Evolutionary conservation across 441 rosid species (phyloP), one percentile per base, ranked within the genome.

Genomic region (Jatropha podagrica): DNA sequence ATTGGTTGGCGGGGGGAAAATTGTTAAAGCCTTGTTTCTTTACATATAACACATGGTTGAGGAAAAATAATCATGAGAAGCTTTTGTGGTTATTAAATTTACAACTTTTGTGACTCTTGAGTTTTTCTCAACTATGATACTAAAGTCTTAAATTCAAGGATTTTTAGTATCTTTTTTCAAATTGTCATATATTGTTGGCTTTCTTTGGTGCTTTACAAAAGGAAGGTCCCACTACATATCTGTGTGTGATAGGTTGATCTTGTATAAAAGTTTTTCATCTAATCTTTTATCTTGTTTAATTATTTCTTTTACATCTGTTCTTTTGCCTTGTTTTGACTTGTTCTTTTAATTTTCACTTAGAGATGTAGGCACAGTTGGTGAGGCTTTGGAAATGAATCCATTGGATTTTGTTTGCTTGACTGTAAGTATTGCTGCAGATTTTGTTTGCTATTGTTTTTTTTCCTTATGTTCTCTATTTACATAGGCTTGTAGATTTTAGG

Each of bases 311-410:
- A 7, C 42, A 51, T 68, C 20, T 49, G 20, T 48, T 51, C n/a
- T 49, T 41, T 54, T 55, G 27, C 46, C 56, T 49, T 49, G 15
- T 52, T 23, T 20, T 69, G 46, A 41, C 62, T 17, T 32, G 56
- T n/a, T 62, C 37, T 61, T 78, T 83, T 85, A 78, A 69, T 77
- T 69, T 74, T 68, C 69, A 68, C 74, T 83, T 85, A 91, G 98
- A 78, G 88, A 83, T 84, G 80, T 68, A 66, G 83, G 83, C 78
- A 46, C 58, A 62, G 51, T 83, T 74, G 91, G 88, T 74, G 89
- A 83, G 79, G 88, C 87, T 15, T 80, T 83, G 82, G 89, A 72
- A 81, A 73, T 81, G 79, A 86, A 87, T 81, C 58, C 82, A 76
- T 84, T 89, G 63, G 80, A 79, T 56, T 75, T 70, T 68, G 73